phyloP scores from a whole-genome alignment of 2,329 filamentous ascomycete genomes.

The Ascomycota sp. region DNA sequence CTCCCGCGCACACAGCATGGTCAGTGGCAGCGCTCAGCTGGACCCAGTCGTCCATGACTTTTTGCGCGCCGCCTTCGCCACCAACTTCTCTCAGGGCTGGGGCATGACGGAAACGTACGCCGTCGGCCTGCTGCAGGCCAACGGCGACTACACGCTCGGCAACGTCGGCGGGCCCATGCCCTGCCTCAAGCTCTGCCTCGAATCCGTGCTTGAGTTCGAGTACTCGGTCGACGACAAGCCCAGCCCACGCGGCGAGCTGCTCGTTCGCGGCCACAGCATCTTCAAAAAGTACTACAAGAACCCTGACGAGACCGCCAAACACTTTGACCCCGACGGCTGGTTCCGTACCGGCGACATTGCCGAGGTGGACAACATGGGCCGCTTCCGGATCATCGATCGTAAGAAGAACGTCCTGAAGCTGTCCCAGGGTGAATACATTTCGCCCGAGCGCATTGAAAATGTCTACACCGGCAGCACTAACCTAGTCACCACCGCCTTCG shows the following conservation, averaged over 20 bases:
- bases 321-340: conserved; percentile 77
- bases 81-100: conserved; percentile 69
- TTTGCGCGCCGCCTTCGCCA: conserved; percentile 63
- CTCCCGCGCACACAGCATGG: conserved; percentile 49
- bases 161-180: conserved; percentile 61
- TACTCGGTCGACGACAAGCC: conserved; percentile 80
- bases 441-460: conserved; percentile 91
- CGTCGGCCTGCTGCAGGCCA: conserved; percentile 46
- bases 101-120: conserved; percentile 90
- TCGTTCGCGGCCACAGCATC: conserved; percentile 59
- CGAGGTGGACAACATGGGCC: conserved; percentile 63
- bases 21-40: conserved; percentile 77
- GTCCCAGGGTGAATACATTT: conserved; percentile 93
- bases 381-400: conserved; percentile 85
- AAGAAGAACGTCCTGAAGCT: conserved; percentile 99
- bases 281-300: conserved; percentile 87
- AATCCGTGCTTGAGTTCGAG: conserved; percentile 84
- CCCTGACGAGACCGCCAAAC: conserved; percentile 64
- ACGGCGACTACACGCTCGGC: conserved; percentile 51
- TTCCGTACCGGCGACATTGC: conserved; percentile 92
- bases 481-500: conserved; percentile 61
- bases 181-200: conserved; percentile 54
- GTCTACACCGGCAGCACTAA: conserved; percentile 68
- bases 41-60: conserved; percentile 80
- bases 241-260: conserved; percentile 71